Evolutionary conservation across 2,329 filamentous ascomycete genomes (phyloP).

Genomic region (Kalaharituber pfeilii): DNA sequence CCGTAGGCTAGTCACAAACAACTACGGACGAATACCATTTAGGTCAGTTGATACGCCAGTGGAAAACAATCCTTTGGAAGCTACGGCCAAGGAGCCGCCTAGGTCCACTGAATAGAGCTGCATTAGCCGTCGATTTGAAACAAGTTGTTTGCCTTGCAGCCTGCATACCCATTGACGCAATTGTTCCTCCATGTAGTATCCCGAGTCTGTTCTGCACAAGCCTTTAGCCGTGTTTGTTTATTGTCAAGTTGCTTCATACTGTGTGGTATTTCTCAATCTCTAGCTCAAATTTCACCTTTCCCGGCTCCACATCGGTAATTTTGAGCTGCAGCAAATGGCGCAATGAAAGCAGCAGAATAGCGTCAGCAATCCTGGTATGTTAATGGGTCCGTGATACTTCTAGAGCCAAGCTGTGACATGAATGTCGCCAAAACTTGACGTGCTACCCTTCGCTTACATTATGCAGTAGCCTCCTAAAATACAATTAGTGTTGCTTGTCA

Average conservation of each 20-base stretch:
- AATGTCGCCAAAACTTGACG: slow-evolving; percentile 5
- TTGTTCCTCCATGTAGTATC: slow-evolving; percentile 50
- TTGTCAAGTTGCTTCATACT: slow-evolving; percentile 26
- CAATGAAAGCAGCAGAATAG: not conserved
- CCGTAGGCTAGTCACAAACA: not conserved
- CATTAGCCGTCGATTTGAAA: not conserved
- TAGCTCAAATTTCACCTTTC: slow-evolving; percentile 46
- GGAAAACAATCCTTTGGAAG: slow-evolving; percentile 45
- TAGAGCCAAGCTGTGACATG: not conserved
- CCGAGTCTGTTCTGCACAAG: slow-evolving; percentile 40
- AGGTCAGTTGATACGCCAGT: slow-evolving; percentile 52
- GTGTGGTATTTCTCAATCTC: slow-evolving; percentile 49
- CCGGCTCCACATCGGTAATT: slow-evolving; percentile 42
- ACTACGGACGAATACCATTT: slow-evolving; percentile 31
- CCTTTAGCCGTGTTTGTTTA: not conserved
- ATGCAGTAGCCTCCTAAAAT: not conserved
- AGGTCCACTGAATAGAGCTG: slow-evolving; percentile 36
- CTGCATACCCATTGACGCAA: slow-evolving; percentile 39
- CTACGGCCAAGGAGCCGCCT: slow-evolving; percentile 47
- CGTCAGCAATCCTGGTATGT: not conserved
- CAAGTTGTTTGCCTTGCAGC: not conserved
- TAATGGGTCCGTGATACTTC: not conserved
- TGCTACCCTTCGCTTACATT: not conserved
- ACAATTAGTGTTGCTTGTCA: not conserved
- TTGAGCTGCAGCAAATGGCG: slow-evolving; percentile 33